Evolutionary conservation across 495 filamentous ascomycete genomes (phyloP).

Genomic region (Aspergillus incahuasiensis): DNA sequence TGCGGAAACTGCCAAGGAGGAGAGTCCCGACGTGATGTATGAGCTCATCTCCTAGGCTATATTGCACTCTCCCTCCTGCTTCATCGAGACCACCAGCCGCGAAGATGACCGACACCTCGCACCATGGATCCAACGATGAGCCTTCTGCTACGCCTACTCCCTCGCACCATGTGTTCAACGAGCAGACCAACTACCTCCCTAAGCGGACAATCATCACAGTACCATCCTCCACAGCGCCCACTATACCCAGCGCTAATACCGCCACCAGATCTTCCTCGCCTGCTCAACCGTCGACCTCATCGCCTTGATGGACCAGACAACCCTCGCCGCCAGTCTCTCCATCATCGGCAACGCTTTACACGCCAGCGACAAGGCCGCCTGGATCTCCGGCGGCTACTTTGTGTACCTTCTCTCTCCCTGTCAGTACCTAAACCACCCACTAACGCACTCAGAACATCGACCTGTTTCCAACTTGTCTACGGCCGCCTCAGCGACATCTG

Average conservation of each 20-base stretch:
- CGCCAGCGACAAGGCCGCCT: constrained; percentile 45
- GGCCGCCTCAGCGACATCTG: constrained; percentile 55
- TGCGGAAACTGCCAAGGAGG: background rate
- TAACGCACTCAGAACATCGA: constrained; percentile 41
- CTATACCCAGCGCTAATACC: constrained; percentile 3
- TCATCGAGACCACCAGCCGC: no score
- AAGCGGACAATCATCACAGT: constrained; percentile 48
- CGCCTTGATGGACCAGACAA: constrained; percentile 53
- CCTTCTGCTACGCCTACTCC: no score
- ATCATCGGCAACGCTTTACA: constrained; percentile 46
- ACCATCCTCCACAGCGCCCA: background rate
- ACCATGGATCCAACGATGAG: constrained; percentile 9
- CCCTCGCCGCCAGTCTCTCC: constrained; percentile 46
- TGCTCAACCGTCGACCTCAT: constrained; percentile 53
- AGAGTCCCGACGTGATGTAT: background rate
- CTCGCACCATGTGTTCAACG: constrained; percentile 37
- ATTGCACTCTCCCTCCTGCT: no score
- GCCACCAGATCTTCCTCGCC: constrained; percentile 47
- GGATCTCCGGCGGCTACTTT: constrained; percentile 53
- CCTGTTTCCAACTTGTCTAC: constrained; percentile 52
- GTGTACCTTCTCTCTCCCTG: constrained; percentile 30
- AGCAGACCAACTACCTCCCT: constrained; percentile 54
- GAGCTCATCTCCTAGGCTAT: constrained; percentile 5
- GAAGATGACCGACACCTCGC: background rate
- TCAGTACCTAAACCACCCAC: no score